Percentiles rank a stretch among this genome's conserved stretches.
These are phyloP conservation scores for Fusarium albidum DNA, from an alignment of 2,329 filamentous ascomycete genomes.

Conservation along the genomic window DNA sequence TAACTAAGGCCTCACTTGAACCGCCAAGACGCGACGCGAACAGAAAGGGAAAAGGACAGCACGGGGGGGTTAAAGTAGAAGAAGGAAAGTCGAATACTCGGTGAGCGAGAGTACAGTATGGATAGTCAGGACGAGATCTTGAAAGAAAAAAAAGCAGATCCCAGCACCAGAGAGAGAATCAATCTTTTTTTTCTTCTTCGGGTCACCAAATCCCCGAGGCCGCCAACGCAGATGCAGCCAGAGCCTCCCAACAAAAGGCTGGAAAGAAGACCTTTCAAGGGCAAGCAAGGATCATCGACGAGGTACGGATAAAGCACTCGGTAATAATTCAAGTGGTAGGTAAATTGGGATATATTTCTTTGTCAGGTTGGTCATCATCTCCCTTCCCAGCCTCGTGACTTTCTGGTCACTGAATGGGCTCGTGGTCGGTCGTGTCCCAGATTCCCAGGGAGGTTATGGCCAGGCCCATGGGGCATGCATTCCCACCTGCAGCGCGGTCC, in stretches of 20 bases:
- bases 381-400: conserved; percentile 27
- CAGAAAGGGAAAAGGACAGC: background rate
- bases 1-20: no score
- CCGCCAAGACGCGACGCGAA: background rate
- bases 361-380: conserved; percentile 2
- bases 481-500: conserved; percentile 16
- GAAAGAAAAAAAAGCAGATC: conserved; percentile 1
- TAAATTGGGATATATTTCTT: no score
- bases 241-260: no score
- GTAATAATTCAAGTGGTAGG: no score
- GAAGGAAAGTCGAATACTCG: conserved; percentile 11
- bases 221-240: background rate
- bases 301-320: no score
- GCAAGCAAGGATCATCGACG: no score
- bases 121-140: conserved; percentile 27
- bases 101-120: conserved; percentile 19
- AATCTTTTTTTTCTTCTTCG: conserved; percentile 6
- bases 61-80: background rate
- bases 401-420: conserved; percentile 1
- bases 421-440: no score
- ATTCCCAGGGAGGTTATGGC: no score
- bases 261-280: no score
- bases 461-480: background rate
- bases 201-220: conserved; percentile 2
- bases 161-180: conserved; percentile 2